Conservation (phyloP, 441 rosid genomes). For the Pelargonium fulgidum region DNA sequence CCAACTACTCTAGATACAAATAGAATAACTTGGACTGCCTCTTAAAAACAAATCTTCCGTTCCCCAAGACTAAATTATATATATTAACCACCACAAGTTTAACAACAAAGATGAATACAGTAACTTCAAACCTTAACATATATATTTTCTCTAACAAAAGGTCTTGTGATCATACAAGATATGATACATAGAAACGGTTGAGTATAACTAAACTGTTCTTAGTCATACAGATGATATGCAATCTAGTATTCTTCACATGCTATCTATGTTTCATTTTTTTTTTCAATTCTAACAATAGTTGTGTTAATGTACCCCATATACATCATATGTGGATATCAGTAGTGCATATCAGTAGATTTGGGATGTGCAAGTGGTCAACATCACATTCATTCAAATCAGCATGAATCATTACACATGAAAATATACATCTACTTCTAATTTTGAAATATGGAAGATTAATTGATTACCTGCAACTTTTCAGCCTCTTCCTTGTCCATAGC, state of each 20-base stretch:
- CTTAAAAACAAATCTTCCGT: neutral
- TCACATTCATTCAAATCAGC: neutral
- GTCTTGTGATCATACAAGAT: neutral
- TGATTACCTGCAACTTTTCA: conserved; percentile 64
- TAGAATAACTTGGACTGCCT: neutral
- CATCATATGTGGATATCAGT: neutral
- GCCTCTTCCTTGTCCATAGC: conserved; percentile 88
- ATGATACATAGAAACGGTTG: neutral
- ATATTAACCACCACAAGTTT: neutral
- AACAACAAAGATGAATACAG: neutral
- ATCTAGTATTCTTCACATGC: neutral
- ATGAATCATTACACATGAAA: neutral
- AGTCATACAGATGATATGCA: neutral
- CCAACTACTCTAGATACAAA: neutral
- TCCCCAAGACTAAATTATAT: too few relatives aligned
- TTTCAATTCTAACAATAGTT: neutral
- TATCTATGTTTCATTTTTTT: neutral
- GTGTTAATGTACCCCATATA: neutral
- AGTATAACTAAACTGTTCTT: neutral
- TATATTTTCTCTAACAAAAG: neutral
- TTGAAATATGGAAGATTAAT: conserved; percentile 10
- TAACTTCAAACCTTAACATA: too few relatives aligned
- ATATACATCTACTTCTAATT: neutral
- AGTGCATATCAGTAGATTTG: neutral
- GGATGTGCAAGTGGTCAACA: neutral